Conservation (phyloP, 78 protist genomes). For the Dictyostelium brefeldianum region DNA sequence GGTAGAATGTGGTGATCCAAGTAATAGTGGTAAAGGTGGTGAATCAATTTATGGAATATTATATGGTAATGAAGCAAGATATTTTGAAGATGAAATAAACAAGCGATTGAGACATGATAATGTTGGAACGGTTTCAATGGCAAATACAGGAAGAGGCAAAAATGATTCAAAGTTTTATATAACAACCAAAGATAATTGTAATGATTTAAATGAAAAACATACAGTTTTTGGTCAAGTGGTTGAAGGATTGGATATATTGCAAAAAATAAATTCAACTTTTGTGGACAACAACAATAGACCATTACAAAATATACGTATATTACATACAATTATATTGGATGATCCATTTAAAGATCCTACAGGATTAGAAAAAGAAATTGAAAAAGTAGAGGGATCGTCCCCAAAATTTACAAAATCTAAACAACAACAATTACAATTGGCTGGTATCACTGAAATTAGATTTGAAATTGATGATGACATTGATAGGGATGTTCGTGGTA, state of each 20-base stretch:
- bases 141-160: constrained; percentile 74
- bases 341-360: constrained; percentile 97
- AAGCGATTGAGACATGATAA: constrained; percentile 49
- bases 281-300: constrained; percentile 90
- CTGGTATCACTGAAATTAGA: background rate
- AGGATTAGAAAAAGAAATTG: constrained; percentile 39
- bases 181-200: constrained; percentile 79
- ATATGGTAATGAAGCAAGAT: constrained; percentile 85
- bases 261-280: constrained; percentile 81
- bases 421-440: no score
- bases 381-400: constrained; percentile 28
- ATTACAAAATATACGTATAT: constrained; percentile 85
- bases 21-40: constrained; percentile 95
- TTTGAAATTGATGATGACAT: constrained; percentile 85
- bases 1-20: constrained; percentile 97
- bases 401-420: constrained; percentile 46
- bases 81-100: constrained; percentile 93
- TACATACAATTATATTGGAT: constrained; percentile 95
- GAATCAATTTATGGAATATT: constrained; percentile 87
- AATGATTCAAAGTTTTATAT: constrained; percentile 93
- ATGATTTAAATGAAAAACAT: constrained; percentile 92
- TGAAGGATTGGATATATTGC: constrained; percentile 93
- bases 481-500: constrained; percentile 34
- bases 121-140: constrained; percentile 88
- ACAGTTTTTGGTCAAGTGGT: constrained; percentile 96